These are phyloP conservation scores for Vaccinium darrowii DNA, from an alignment of 148 eudicot species.

Conservation along the genomic window DNA sequence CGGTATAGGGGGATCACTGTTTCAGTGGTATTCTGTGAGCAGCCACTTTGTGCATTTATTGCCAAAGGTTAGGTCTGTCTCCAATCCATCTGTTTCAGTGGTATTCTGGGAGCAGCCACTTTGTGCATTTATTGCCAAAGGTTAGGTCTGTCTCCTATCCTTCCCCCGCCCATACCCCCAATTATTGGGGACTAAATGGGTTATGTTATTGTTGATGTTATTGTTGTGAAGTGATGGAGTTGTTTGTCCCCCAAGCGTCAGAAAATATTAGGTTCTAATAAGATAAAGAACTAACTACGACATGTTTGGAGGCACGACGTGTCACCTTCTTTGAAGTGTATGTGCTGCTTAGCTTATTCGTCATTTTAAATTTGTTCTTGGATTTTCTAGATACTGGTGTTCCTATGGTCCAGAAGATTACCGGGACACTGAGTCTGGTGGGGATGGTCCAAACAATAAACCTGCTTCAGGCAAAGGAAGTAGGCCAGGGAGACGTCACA, in stretches of 20 bases:
- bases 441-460: constrained; percentile 23
- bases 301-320: not conserved
- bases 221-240: not conserved
- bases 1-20: too few species aligned
- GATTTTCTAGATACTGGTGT: constrained; percentile 33
- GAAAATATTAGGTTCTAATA: not conserved
- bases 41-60: too few species aligned
- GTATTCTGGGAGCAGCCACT: too few species aligned
- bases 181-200: too few species aligned
- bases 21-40: too few species aligned
- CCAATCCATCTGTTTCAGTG: too few species aligned
- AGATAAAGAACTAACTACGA: not conserved
- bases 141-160: too few species aligned
- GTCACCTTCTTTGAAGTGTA: not conserved
- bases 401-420: constrained; percentile 41
- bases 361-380: not conserved
- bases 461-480: constrained; percentile 39
- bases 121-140: too few species aligned
- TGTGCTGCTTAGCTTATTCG: not conserved
- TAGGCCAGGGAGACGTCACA: constrained; percentile 35
- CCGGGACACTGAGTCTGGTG: constrained; percentile 25
- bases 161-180: too few species aligned
- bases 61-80: too few species aligned
- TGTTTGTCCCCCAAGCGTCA: not conserved
- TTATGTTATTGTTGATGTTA: too few species aligned